Conservation (phyloP, 1,284 basidiomycete genomes). For the Fomitopsis schrenkii region DNA sequence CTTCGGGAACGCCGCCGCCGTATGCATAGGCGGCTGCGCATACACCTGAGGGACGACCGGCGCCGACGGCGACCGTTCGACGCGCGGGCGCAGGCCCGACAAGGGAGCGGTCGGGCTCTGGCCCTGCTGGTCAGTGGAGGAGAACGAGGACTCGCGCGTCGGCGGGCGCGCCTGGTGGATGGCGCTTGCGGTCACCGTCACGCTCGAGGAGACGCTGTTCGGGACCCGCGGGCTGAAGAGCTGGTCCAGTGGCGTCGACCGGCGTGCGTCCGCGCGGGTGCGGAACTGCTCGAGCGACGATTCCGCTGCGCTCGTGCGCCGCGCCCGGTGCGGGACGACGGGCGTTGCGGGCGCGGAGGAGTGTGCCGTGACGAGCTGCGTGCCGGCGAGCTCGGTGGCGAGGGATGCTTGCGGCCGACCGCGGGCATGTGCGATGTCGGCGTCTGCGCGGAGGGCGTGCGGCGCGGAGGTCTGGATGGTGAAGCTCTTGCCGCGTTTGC, state of each 20-base stretch:
- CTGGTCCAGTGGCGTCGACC: neutral
- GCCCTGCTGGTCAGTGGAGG: neutral
- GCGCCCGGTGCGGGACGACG: constrained; percentile 10
- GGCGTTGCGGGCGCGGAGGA: constrained; percentile 5
- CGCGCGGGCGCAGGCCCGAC: constrained; percentile 35
- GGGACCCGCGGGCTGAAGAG: neutral
- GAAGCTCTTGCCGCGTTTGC: constrained; percentile 19
- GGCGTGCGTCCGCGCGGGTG: neutral
- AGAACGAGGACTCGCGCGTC: neutral
- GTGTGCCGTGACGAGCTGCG: constrained; percentile 13
- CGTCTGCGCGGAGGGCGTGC: constrained; percentile 7
- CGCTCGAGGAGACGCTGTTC: neutral
- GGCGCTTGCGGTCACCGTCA: neutral
- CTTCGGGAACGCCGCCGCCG: constrained; percentile 38
- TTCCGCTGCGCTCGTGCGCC: constrained; percentile 32
- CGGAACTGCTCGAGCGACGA: constrained; percentile 31
- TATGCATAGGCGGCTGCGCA: constrained; percentile 24
- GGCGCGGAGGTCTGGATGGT: constrained; percentile 4
- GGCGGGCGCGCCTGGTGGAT: neutral
- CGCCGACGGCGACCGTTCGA: constrained; percentile 40
- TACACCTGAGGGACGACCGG: constrained; percentile 18
- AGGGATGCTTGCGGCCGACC: constrained; percentile 22
- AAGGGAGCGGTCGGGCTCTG: constrained; percentile 9
- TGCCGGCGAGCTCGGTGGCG: constrained; percentile 21
- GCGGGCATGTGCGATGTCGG: constrained; percentile 11